Conservation (phyloP, 208 protist genomes). For the Trypanosoma brucei region DNA sequence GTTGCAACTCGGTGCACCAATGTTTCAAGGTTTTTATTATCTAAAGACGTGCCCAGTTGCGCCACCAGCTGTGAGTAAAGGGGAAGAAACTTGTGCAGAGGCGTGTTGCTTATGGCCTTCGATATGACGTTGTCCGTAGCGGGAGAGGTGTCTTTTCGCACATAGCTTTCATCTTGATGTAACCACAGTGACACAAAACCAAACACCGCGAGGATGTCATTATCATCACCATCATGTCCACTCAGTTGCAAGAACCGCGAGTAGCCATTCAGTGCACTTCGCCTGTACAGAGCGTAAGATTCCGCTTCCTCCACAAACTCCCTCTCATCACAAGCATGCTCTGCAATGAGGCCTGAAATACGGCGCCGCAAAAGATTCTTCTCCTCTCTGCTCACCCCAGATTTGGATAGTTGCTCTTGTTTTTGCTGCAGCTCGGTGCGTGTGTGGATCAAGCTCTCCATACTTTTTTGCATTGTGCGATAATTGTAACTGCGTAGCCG, state of each 20-base stretch:
- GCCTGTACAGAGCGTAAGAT: slow-evolving; percentile 62
- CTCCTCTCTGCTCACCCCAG: slow-evolving; percentile 26
- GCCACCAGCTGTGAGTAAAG: slow-evolving; percentile 65
- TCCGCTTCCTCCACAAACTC: slow-evolving; percentile 35
- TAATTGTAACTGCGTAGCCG: slow-evolving; percentile 50
- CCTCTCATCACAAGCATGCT: slow-evolving; percentile 49
- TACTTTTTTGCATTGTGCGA: slow-evolving; percentile 35
- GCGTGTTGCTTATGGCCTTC: slow-evolving; percentile 49
- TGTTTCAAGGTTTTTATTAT: slow-evolving; percentile 25
- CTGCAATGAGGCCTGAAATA: slow-evolving; percentile 39
- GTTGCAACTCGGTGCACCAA: slow-evolving; percentile 45
- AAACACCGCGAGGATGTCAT: slow-evolving; percentile 67
- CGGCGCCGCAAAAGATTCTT: slow-evolving; percentile 40
- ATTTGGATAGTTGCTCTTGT: slow-evolving; percentile 4
- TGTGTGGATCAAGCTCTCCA: slow-evolving; percentile 32
- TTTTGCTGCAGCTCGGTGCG: slow-evolving; percentile 28
- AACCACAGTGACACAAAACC: slow-evolving; percentile 78
- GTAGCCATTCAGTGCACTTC: slow-evolving; percentile 76
- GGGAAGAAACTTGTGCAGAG: slow-evolving; percentile 51
- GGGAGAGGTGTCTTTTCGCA: neutral
- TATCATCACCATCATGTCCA: slow-evolving; percentile 15
- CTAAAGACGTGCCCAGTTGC: slow-evolving; percentile 40
- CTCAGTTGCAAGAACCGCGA: slow-evolving; percentile 53
- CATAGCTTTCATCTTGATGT: slow-evolving; percentile 29
- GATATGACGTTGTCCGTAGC: slow-evolving; percentile 28